Evolutionary conservation across 139 green algal genomes (phyloP).

Genomic region (Penium margaritaceum): DNA sequence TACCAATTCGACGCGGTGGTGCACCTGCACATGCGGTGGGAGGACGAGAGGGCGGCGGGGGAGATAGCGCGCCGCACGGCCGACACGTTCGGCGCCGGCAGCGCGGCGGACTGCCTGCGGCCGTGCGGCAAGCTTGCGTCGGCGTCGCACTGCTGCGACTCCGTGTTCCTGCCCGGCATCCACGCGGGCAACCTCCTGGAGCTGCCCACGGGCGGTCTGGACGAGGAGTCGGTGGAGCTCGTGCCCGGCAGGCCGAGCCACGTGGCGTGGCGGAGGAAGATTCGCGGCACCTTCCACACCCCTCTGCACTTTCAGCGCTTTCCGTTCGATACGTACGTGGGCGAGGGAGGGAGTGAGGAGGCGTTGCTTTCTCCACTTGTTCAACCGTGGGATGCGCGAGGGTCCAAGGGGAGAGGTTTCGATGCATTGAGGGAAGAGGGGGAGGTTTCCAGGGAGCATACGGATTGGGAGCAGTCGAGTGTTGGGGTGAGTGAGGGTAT

Average conservation of each 20-base stretch:
- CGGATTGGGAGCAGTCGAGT: no score
- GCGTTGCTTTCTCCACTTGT: no score
- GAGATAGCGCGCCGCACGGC: neutral
- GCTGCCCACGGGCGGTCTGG: neutral
- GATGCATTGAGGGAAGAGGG: no score
- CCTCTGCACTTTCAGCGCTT: neutral
- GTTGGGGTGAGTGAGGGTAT: no score
- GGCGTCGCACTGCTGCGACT: neutral
- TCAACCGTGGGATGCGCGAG: no score
- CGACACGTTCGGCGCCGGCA: neutral
- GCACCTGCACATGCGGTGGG: neutral
- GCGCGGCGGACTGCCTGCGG: neutral
- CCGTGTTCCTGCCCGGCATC: conserved; percentile 1
- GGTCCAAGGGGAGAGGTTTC: no score
- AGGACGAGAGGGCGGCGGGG: neutral
- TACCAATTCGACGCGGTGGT: neutral
- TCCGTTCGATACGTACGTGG: conserved; percentile 1
- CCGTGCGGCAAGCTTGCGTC: neutral
- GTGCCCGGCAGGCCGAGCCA: neutral
- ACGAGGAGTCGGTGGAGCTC: neutral
- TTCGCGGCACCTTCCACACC: neutral
- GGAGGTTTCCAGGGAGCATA: no score
- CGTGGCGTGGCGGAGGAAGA: neutral
- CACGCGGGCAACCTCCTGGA: neutral
- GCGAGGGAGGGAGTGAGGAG: no score